Evolutionary conservation across 2,329 filamentous ascomycete species (phyloP).

Genomic region (Elsinoe necatrix): DNA sequence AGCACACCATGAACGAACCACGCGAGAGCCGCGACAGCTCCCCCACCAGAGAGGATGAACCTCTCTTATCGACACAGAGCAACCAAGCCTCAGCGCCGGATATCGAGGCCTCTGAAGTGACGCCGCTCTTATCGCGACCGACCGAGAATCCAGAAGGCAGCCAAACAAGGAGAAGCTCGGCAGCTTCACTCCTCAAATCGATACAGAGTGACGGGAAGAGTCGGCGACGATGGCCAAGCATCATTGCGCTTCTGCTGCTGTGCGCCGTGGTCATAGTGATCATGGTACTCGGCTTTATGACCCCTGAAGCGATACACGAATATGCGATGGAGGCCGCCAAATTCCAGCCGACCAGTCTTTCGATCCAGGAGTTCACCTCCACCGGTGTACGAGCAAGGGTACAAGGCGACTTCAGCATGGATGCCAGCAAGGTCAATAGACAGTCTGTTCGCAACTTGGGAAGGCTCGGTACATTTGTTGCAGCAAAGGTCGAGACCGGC

Average conservation of each 20-base stretch:
- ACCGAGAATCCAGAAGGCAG: neutral
- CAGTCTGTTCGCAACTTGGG: constrained; percentile 67
- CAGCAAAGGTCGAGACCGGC: constrained; percentile 64
- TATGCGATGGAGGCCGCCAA: constrained; percentile 79
- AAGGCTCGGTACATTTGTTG: constrained; percentile 69
- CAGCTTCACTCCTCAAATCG: constrained; percentile 31
- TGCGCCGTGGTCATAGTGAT: constrained; percentile 57
- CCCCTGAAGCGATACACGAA: constrained; percentile 69
- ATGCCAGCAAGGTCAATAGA: constrained; percentile 66
- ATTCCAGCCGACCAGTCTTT: constrained; percentile 73
- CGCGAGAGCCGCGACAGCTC: neutral
- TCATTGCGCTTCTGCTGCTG: constrained; percentile 62
- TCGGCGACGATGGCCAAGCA: constrained; percentile 62
- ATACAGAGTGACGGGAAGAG: constrained; percentile 30
- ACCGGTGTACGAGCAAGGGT: constrained; percentile 71
- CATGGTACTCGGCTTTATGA: constrained; percentile 70
- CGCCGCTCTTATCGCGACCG: constrained; percentile 13
- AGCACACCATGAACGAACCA: constrained; percentile 4
- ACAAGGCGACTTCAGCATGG: constrained; percentile 72
- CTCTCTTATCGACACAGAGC: neutral
- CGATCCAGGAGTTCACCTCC: constrained; percentile 74
- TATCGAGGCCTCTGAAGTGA: constrained; percentile 9
- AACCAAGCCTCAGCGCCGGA: neutral
- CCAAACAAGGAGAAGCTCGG: constrained; percentile 21
- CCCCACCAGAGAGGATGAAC: constrained; percentile 5